Evolutionary conservation across 2,329 filamentous ascomycete genomes (phyloP).

Genomic region (Diaporthe citrichinensis): DNA sequence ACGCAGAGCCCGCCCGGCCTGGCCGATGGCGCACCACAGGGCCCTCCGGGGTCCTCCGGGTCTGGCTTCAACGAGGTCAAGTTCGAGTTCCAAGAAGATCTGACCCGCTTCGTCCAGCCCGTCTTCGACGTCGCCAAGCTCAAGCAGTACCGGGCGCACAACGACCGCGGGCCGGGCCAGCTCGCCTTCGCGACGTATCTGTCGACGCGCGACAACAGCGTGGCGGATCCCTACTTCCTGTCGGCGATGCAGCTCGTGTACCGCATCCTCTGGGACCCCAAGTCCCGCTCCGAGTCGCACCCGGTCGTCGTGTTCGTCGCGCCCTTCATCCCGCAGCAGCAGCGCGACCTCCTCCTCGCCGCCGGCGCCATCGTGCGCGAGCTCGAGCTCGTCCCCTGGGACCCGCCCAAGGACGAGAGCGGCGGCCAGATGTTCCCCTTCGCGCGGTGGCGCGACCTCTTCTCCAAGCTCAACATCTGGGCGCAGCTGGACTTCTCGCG

Average conservation of each 20-base stretch:
- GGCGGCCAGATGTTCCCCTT: slow-evolving; percentile 35
- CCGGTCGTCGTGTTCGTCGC: slow-evolving; percentile 40
- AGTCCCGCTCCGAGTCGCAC: slow-evolving; percentile 35
- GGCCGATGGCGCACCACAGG: not conserved
- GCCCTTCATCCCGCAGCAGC: slow-evolving; percentile 39
- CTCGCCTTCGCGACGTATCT: slow-evolving; percentile 40
- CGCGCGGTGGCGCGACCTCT: slow-evolving; percentile 40
- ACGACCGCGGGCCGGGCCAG: slow-evolving; percentile 40
- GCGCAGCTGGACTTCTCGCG: slow-evolving; percentile 35
- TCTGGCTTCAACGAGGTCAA: slow-evolving; percentile 39
- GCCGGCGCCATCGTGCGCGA: slow-evolving; percentile 39
- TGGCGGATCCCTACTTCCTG: slow-evolving; percentile 41
- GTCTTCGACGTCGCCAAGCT: slow-evolving; percentile 35
- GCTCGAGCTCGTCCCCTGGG: slow-evolving; percentile 40
- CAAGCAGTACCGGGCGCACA: slow-evolving; percentile 37
- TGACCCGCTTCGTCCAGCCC: slow-evolving; percentile 34
- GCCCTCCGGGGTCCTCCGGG: not conserved
- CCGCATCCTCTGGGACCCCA: slow-evolving; percentile 40
- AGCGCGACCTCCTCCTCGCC: slow-evolving; percentile 40
- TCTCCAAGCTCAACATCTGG: slow-evolving; percentile 42
- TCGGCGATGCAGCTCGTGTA: slow-evolving; percentile 42
- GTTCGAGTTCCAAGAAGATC: slow-evolving; percentile 40
- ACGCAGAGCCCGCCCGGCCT: not conserved
- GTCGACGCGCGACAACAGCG: slow-evolving; percentile 39
- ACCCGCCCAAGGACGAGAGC: slow-evolving; percentile 29